A percentile compares a stretch with the other conserved stretches of the same genome.
These are phyloP conservation scores for Colletotrichum spaethianum DNA, from an alignment of 2,329 filamentous ascomycete species.

Conservation along the genomic window DNA sequence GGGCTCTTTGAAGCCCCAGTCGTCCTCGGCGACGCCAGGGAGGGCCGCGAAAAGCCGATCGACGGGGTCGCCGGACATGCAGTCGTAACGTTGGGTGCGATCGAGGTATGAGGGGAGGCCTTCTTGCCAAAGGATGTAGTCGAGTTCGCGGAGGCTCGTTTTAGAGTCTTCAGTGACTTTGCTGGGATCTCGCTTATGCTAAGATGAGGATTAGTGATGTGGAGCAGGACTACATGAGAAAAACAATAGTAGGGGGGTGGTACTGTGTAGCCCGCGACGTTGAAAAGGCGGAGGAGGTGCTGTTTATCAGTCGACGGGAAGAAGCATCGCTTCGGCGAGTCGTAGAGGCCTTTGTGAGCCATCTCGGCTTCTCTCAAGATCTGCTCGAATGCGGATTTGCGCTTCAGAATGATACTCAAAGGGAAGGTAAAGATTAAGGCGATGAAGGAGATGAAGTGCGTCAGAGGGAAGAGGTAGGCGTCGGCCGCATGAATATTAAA, in stretches of 20 bases:
- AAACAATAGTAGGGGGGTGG: background rate
- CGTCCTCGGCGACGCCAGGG: conserved; percentile 20
- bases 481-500: background rate
- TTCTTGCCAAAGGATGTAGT: conserved; percentile 36
- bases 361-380: background rate
- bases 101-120: conserved; percentile 23
- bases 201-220: background rate
- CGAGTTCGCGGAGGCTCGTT: conserved; percentile 16
- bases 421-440: background rate
- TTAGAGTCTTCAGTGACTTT: background rate
- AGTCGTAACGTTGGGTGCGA: conserved; percentile 27
- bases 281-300: conserved; percentile 17
- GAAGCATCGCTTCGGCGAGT: background rate
- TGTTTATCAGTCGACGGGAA: conserved; percentile 11
- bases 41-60: conserved; percentile 26
- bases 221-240: background rate
- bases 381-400: background rate
- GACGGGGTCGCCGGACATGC: conserved; percentile 30
- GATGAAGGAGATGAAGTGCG: background rate
- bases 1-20: background rate
- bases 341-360: conserved; percentile 5
- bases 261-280: conserved; percentile 11
- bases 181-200: background rate
- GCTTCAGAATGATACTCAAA: background rate
- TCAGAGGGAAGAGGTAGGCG: background rate